phyloP scores from a whole-genome alignment of 1,139 yeast genomes.

The Saccharomyces hybrid region DNA sequence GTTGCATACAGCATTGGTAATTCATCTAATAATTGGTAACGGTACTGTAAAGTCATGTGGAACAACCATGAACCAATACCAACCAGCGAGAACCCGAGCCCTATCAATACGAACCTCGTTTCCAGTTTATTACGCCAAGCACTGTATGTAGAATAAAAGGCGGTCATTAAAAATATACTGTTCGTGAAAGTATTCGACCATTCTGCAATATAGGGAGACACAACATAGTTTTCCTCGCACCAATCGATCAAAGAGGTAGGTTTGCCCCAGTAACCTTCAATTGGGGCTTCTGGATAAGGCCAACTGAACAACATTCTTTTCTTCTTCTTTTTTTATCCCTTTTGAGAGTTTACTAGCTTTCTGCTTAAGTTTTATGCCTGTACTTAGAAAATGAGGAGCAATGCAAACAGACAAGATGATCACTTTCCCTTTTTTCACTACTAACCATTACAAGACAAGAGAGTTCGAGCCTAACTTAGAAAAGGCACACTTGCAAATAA shows the following conservation, averaged over 20 bases:
- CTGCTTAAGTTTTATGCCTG: not conserved
- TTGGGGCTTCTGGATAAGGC: constrained; percentile 33
- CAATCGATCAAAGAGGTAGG: constrained; percentile 72
- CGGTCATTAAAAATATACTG: constrained; percentile 56
- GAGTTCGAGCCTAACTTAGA: not conserved
- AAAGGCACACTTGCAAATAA: not conserved
- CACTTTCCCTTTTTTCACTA: not conserved
- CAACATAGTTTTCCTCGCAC: constrained; percentile 94
- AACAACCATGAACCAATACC: constrained; percentile 93
- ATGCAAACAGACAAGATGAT: not conserved
- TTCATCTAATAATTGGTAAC: constrained; percentile 86
- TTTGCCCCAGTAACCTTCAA: constrained; percentile 34
- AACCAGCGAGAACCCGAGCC: constrained; percentile 75
- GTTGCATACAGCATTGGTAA: constrained; percentile 97
- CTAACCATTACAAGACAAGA: not conserved
- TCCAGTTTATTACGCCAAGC: constrained; percentile 58
- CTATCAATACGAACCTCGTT: constrained; percentile 58
- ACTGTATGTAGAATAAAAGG: constrained; percentile 57
- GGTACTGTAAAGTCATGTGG: constrained; percentile 89
- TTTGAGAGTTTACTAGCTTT: not conserved
- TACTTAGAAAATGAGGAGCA: not conserved
- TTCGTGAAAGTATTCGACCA: constrained; percentile 77
- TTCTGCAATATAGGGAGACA: constrained; percentile 81
- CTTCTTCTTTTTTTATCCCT: not conserved
- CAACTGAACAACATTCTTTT: constrained; percentile 14